Evolutionary conservation across 1,284 basidiomycete genomes (phyloP).

Genomic region (Puccinia sorghi): DNA sequence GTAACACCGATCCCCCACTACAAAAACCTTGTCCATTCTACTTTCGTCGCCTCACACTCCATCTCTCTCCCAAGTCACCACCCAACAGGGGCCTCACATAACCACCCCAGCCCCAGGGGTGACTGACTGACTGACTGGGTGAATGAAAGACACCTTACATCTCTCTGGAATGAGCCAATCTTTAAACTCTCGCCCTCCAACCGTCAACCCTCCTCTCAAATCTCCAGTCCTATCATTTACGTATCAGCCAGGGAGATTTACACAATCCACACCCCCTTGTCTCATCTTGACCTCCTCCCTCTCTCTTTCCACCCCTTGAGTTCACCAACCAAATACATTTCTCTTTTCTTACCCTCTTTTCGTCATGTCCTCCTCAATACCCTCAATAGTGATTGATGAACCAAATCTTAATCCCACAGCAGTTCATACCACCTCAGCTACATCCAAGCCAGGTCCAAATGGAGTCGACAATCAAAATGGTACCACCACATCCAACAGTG

Average conservation of each 20-base stretch:
- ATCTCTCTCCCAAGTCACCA: not conserved
- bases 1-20: not conserved
- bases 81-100: not conserved
- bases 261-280: not conserved
- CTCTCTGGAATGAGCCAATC: no score
- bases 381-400: slow-evolving; percentile 26
- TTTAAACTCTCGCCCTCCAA: not conserved
- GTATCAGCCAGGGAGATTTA: not conserved
- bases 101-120: no score
- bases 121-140: not conserved
- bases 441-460: not conserved
- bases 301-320: slow-evolving; percentile 21
- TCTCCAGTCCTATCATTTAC: no score
- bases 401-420: slow-evolving; percentile 19
- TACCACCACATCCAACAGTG: slow-evolving; percentile 6
- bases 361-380: slow-evolving; percentile 6
- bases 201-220: not conserved
- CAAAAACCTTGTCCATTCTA: not conserved
- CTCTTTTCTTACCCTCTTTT: not conserved
- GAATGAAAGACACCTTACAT: no score
- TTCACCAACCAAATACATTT: not conserved
- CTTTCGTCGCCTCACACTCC: not conserved
- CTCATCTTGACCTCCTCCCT: slow-evolving; percentile 25
- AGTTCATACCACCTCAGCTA: not conserved
- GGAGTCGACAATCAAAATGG: slow-evolving; percentile 6